Base-by-base conservation (phyloP, 768 basidiomycete genomes). In the Tulasnella sp. region DNA sequence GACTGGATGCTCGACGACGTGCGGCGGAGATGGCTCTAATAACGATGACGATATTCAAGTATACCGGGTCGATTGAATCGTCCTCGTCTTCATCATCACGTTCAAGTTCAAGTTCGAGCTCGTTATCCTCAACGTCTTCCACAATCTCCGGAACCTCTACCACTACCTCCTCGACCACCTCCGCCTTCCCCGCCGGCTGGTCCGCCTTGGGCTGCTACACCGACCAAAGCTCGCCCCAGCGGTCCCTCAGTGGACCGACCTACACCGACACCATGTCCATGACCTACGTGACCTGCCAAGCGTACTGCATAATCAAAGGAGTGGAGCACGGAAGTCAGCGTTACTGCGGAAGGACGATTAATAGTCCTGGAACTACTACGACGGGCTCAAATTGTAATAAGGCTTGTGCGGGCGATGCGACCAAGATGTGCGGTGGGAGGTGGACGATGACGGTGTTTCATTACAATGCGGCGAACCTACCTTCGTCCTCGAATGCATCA, bases 1-100 rank as follows among this genome's bases (percentile, higher is more conserved):
- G 14, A 73, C 34, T 19, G 37, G 67, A 17, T 78, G 78, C 70
- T 49, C 22, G 36, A 70, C 71, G 52, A 25, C 76, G 19, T 78
- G 78, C 40, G 12, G 58, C 7, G 78, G 78, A 6, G 67, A 74
- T 68, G 5, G 72, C 7, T 25, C 72, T 0, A 71, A 74, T 40
- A 74, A 52, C 22, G 36, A 3, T 58, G 29, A n/a, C 22, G 3
- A 22, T 58, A n/a, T 8, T 58, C n/a, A 58, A 58, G 54, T 8
- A 31, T 58, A 12, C 54, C 9, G n/a, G 17, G n/a, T n/a, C n/a
- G n/a, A n/a, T n/a, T n/a, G n/a, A n/a, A n/a, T n/a, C n/a, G n/a
- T n/a, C n/a, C n/a, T n/a, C n/a, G n/a, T n/a, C n/a, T n/a, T n/a
- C n/a, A n/a, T 17, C 49, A 52, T 52, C 64, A 25, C 8, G 9